Base-by-base conservation (phyloP, 768 basidiomycete genomes). In the Trichaptum fuscoviolaceum region DNA sequence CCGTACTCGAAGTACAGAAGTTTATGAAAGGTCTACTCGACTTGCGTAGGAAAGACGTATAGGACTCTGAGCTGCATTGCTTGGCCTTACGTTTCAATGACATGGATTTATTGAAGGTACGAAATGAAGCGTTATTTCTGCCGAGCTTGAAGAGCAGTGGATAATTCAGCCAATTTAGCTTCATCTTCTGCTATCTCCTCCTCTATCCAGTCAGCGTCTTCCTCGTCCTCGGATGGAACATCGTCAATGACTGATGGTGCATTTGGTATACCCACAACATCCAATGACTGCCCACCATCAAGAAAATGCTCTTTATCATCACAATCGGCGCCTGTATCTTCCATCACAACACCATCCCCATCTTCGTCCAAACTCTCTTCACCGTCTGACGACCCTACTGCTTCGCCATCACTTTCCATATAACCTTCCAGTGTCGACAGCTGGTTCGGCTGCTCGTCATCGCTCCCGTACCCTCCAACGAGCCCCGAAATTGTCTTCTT, bases 11-110 rank as follows among this genome's bases (percentile, higher is more conserved):
- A 67, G 87, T 94, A 12, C 93, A 94, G 72, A 78, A 86, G 17
- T 80, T 93, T 59, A 93, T 95, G 91, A 93, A 93, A 70, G 92
- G 92, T 9, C 74, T 93, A 65, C 77, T 94, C 59, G 92, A 93
- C 74, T 80, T 94, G 66, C 83, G 88, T 67, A 82, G 91, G 70
- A 87, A 90, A 71, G 91, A 93, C 69, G 79, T 87, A 68, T 93
- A 73, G 76, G 30, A 3, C 30, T 30, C 30, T 30, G 30, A 25
- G 25, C 30, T 34, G 59, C 59, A 24, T 24, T 60, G 20, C 23
- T 36, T 17, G 7, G 42, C 20, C 42, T 12, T 3, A 30, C 42
- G 20, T 52, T 52, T 12, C 3, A 2, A 52, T 2, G 6, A 6
- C 42, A 15, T 12, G 42, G 15, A 52, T 2, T 15, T 12, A 20